These are phyloP conservation scores for Umbellularia californica DNA, from an alignment of 164 flowering plant genomes.

Conservation along the genomic window DNA sequence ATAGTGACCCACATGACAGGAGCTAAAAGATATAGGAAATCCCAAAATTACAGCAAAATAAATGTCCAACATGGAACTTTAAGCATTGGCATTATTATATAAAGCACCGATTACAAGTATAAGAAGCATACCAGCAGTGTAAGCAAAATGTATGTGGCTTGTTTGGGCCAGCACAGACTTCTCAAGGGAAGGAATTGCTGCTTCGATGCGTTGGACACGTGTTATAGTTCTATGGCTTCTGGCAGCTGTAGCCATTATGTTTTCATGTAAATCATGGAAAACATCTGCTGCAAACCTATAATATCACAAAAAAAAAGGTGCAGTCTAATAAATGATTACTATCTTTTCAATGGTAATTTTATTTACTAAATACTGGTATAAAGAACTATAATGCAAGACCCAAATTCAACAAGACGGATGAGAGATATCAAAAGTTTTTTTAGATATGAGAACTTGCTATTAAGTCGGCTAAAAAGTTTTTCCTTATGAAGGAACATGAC, in stretches of 20 bases:
- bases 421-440: neutral
- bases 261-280: conserved; percentile 93
- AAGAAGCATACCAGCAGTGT: conserved; percentile 65
- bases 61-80: neutral
- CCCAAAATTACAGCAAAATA: neutral
- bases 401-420: no score
- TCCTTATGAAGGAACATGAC: no score
- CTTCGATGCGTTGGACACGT: conserved; percentile 68
- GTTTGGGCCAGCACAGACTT: conserved; percentile 70
- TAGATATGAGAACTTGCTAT: no score
- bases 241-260: conserved; percentile 63
- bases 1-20: neutral
- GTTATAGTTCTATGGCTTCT: conserved; percentile 70
- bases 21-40: neutral
- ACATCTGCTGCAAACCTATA: conserved; percentile 93
- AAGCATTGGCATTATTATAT: neutral
- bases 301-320: conserved; percentile 9
- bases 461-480: no score
- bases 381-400: neutral
- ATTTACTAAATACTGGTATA: neutral
- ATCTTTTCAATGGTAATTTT: neutral
- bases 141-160: conserved; percentile 89
- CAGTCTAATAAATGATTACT: conserved; percentile 10
- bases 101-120: neutral
- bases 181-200: conserved; percentile 76